Base-by-base conservation (phyloP, 75 land plant species). In the Ceratopteris richardii region DNA sequence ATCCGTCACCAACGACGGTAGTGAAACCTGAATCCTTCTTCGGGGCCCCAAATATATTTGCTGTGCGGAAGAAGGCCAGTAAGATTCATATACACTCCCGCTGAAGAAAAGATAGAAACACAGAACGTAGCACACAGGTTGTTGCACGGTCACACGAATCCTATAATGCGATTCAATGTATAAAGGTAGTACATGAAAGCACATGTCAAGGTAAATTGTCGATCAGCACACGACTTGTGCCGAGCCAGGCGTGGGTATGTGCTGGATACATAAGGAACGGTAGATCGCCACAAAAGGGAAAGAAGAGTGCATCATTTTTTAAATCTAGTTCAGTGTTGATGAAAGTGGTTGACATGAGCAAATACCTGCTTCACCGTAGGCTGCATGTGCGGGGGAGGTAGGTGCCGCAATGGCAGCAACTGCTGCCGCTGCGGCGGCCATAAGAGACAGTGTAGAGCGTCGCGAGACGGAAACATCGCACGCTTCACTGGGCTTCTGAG, bases 281-380 rank as follows among this genome's bases (percentile, higher is more conserved):
- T n/a, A n/a, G n/a, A n/a, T n/a, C n/a, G n/a, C n/a, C n/a, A n/a
- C n/a, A n/a, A n/a, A n/a, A n/a, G n/a, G n/a, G n/a, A n/a, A n/a
- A n/a, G n/a, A n/a, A n/a, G n/a, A n/a, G n/a, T n/a, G n/a, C n/a
- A n/a, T n/a, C n/a, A n/a, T n/a, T n/a, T n/a, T n/a, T n/a, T n/a
- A n/a, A n/a, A n/a, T n/a, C n/a, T n/a, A n/a, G n/a, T n/a, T n/a
- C n/a, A n/a, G n/a, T n/a, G n/a, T n/a, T n/a, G n/a, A n/a, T n/a
- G n/a, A n/a, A n/a, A n/a, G n/a, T n/a, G n/a, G n/a, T n/a, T n/a
- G n/a, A n/a, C n/a, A n/a, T n/a, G n/a, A n/a, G 37, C 12, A 9
- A 23, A 50, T 88, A 92, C 97, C 97, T 33, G 94, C 69, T 76
- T 92, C 90, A 1, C 97, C 97, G 36, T 92, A 93, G 20, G 98